Evolutionary conservation across 2,329 filamentous ascomycete genomes (phyloP).

Genomic region (Pseudocercospora fijiensis): DNA sequence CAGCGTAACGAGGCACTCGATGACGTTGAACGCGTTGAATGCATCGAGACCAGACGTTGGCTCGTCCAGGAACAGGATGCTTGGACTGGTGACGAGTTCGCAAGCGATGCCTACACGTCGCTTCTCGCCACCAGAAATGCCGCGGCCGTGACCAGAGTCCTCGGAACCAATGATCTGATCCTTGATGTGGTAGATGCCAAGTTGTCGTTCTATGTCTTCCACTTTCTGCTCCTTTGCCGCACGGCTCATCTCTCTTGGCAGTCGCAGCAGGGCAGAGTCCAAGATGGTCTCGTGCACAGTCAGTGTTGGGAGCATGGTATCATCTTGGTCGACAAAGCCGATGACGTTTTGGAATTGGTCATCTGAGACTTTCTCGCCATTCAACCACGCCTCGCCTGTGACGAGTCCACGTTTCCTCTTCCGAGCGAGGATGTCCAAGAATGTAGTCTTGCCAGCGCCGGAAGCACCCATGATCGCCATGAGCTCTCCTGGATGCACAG

Average conservation of each 20-base stretch:
- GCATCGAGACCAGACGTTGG: conserved; percentile 94
- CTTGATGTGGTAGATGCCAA: conserved; percentile 90
- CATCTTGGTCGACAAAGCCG: conserved; percentile 97
- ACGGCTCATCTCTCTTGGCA: conserved; percentile 89
- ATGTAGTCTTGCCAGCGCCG: conserved; percentile 94
- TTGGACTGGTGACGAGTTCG: conserved; percentile 94
- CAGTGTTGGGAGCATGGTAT: conserved; percentile 91
- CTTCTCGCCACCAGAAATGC: conserved; percentile 96
- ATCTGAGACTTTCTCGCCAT: conserved; percentile 85
- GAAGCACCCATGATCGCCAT: conserved; percentile 98
- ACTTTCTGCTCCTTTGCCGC: conserved; percentile 88
- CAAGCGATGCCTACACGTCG: conserved; percentile 94
- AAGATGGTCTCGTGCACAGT: conserved; percentile 98
- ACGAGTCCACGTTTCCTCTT: conserved; percentile 91
- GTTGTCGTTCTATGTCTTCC: conserved; percentile 88
- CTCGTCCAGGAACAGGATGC: conserved; percentile 94
- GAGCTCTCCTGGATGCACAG: conserved; percentile 91
- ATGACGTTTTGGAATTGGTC: conserved; percentile 86
- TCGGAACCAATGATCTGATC: conserved; percentile 95
- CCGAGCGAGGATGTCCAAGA: conserved; percentile 89
- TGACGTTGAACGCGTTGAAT: conserved; percentile 96
- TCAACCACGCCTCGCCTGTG: conserved; percentile 82
- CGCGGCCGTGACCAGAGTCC: conserved; percentile 87
- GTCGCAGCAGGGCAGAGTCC: conserved; percentile 83
- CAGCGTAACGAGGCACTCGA: conserved; percentile 90